phyloP scores from a whole-genome alignment of 495 filamentous ascomycete genomes.

The Elasticomyces elasticus region DNA sequence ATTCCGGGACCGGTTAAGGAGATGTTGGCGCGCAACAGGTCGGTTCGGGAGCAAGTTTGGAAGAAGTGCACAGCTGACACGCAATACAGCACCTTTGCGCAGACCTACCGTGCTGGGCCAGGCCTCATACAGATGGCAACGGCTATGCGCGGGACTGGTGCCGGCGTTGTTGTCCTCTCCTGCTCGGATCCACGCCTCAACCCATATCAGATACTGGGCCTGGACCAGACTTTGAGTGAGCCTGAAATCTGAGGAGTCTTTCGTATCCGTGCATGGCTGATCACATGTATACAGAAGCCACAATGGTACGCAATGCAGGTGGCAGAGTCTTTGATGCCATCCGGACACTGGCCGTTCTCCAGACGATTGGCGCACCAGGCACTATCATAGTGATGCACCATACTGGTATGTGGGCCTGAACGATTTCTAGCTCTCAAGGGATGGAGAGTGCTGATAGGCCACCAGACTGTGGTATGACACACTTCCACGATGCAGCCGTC shows the following conservation, averaged over 20 bases:
- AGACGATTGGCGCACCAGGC: constrained; percentile 22
- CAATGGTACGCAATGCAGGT: constrained; percentile 29
- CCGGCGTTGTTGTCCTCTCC: constrained; percentile 15
- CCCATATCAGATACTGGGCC: constrained; percentile 28
- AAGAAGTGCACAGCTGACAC: no score
- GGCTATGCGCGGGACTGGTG: neutral
- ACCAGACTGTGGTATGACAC: neutral
- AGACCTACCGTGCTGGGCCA: neutral
- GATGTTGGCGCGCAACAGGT: neutral
- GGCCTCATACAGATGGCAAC: constrained; percentile 8
- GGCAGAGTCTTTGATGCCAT: constrained; percentile 27
- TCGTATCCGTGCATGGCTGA: neutral
- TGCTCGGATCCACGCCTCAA: constrained; percentile 30
- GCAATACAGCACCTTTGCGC: neutral
- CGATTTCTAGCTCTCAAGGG: constrained; percentile 12
- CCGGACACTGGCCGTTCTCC: constrained; percentile 22
- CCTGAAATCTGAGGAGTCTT: no score
- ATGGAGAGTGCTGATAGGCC: neutral
- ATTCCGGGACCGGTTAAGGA: neutral
- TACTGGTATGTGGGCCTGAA: constrained; percentile 20
- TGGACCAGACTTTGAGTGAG: constrained; percentile 21
- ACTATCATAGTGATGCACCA: constrained; percentile 29
- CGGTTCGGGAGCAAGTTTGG: no score
- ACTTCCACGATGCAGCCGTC: neutral
- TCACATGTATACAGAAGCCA: constrained; percentile 21